Base-by-base conservation (phyloP, 108 stramenopile genomes). In the Nitzschia putrida region DNA sequence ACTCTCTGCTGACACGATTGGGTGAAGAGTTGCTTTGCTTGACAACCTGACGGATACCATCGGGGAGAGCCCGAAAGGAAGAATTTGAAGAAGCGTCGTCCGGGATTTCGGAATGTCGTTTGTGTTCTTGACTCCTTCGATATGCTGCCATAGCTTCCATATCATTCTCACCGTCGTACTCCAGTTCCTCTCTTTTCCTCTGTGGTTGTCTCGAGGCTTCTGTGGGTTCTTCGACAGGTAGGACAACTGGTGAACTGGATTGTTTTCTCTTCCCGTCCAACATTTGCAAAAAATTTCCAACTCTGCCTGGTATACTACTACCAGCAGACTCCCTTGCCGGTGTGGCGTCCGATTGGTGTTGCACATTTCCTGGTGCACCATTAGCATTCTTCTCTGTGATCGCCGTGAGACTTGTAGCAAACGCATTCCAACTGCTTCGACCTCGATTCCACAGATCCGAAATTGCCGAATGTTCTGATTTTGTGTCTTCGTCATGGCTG, bases 141-240 rank as follows among this genome's bases (percentile, higher is more conserved):
- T 82, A 84, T 9, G 76, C 79, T 6, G 76, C 76, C 25, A 84
- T 53, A 23, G 78, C 75, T 25, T 68, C 67, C n/a, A 53, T 25
- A 56, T 68, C 67, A 47, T 63, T 63, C 23, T 44, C 42, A 6
- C 21, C 24, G 23, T 20, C 21, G 23, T 66, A 66, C 24, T 49
- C 63, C 54, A 56, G 38, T 24, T 24, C 18, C 4, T 44, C 8
- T n/a, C 24, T 4, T 10, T 0, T 44, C 29, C 4, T 34, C 29
- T 34, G 29, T 0, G 61, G 61, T 3, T 3, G 22, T 2, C 23
- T 8, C 2, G 23, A 23, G 23, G n/a, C 20, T 24, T 22, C 44
- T 8, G 44, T 12, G 3, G 40, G 38, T 44, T 63, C 51, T 9
- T 54, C 61, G 47, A 18, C n/a, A 49, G 14, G 14, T 2, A 18